Conservation (phyloP, 2,329 filamentous ascomycete species). For the Colletotrichum liaoningense region DNA sequence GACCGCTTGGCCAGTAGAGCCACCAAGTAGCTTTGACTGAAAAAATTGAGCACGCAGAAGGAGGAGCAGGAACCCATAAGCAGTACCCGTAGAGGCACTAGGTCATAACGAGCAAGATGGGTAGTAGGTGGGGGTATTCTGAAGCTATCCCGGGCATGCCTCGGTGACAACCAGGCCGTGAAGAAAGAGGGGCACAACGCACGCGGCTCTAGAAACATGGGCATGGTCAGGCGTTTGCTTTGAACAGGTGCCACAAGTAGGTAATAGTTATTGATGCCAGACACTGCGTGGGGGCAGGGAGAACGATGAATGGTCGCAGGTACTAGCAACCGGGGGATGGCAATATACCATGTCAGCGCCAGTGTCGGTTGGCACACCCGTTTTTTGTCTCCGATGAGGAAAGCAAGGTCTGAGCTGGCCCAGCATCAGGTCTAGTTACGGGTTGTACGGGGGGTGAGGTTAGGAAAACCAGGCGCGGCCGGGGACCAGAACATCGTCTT, state of each 20-base stretch:
- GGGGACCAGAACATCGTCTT: neutral
- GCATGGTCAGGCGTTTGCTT: slow-evolving; percentile 16
- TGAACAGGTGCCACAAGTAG: neutral
- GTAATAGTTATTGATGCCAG: slow-evolving; percentile 1
- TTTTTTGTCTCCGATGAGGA: neutral
- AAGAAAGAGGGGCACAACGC: slow-evolving; percentile 1
- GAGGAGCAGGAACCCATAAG: slow-evolving; percentile 18
- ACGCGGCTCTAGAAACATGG: slow-evolving; percentile 1
- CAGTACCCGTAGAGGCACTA: slow-evolving; percentile 17
- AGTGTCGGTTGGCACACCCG: slow-evolving; percentile 10
- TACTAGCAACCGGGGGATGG: slow-evolving; percentile 21
- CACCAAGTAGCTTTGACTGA: slow-evolving; percentile 11
- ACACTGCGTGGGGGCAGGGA: slow-evolving; percentile 20
- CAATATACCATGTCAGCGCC: slow-evolving; percentile 23
- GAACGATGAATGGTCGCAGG: slow-evolving; percentile 27
- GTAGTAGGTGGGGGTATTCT: slow-evolving; percentile 18
- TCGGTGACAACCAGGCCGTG: slow-evolving; percentile 21
- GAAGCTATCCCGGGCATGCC: slow-evolving; percentile 31
- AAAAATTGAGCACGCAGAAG: slow-evolving; percentile 9
- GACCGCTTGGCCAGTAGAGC: slow-evolving; percentile 23
- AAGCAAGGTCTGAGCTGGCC: slow-evolving; percentile 13
- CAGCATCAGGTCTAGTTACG: neutral
- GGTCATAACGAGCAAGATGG: slow-evolving; percentile 10
- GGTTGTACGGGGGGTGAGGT: neutral
- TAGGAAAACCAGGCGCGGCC: slow-evolving; percentile 7